Evolutionary conservation across 2,329 filamentous ascomycete genomes (phyloP), one percentile per base, ranked within the genome.

Genomic region (Ophiocordyceps sinensis): DNA sequence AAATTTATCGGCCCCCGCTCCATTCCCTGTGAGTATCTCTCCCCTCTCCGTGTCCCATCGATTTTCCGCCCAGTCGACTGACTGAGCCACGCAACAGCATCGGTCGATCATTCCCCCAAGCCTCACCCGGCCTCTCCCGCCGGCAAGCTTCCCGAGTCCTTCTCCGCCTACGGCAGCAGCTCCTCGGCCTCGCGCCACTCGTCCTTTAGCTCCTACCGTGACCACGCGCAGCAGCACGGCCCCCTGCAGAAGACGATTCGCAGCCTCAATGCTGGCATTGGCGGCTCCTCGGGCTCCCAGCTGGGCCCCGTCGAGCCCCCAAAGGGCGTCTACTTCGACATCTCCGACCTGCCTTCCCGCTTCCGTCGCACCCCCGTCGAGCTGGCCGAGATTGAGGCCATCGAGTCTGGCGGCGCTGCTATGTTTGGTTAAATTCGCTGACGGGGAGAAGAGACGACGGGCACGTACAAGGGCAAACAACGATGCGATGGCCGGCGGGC

Each of bases 351-450:
- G 21, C 89, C 91, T 15, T 60, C 70, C 47, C 77, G 89, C 53
- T 98, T 95, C 75, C 77, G 80, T 55, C 75, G 86, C 49, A 67
- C 75, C 38, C 73, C 77, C 12, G 83, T 88, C 65, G 80, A 75
- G 31, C 64, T 79, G 51, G 79, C 79, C 36, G 91, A 98, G 74
- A 98, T 98, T 45, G 91, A 96, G 62, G 88, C 87, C 19, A 75
- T 98, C 55, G 87, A 95, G 75, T 91, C 85, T 42, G 91, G 88
- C 42, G 91, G 91, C 43, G 91, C 89, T 29, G 64, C 71, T 30
- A 58, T 70, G 43, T 62, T 71, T 48, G 65, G 66, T 47, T 75
- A 60, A 54, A 49, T 28, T 11, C n/a, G n/a, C n/a, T n/a, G n/a
- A n/a, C n/a, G 41, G 30, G 14, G 29, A 28, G 5, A 15, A 19